Evolutionary conservation across 768 basidiomycete genomes (phyloP).

Genomic region (Lactarius akahatsu): DNA sequence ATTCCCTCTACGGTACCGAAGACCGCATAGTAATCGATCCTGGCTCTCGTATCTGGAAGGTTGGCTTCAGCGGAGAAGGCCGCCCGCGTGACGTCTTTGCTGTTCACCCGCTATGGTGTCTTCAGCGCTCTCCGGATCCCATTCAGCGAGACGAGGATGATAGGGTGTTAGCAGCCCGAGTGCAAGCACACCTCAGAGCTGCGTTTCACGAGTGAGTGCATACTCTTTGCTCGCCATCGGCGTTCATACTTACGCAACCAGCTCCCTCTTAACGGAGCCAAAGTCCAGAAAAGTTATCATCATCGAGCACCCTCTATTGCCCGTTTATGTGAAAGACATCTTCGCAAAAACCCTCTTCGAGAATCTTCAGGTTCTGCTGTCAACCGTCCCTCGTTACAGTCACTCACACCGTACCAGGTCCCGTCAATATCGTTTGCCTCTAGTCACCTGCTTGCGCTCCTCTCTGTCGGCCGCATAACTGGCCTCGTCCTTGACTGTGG

Average conservation of each 20-base stretch:
- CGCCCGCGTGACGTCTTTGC: conserved; percentile 86
- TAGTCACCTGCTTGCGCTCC: conserved; percentile 79
- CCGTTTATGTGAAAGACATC: conserved; percentile 83
- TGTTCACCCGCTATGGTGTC: conserved; percentile 57
- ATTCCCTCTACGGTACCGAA: conserved; percentile 95
- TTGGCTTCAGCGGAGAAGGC: conserved; percentile 96
- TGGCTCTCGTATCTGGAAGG: conserved; percentile 93
- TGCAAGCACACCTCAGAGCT: conserved; percentile 67
- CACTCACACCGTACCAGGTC: conserved; percentile 50
- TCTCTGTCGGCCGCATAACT: conserved; percentile 85
- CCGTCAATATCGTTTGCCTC: conserved; percentile 93
- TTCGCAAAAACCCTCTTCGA: conserved; percentile 86
- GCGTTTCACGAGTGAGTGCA: conserved; percentile 81
- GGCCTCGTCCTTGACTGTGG: conserved; percentile 94
- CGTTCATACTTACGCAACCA: conserved; percentile 37
- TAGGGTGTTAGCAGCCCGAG: conserved; percentile 61
- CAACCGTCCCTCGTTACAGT: neutral
- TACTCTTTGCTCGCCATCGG: conserved; percentile 23
- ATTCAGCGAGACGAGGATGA: conserved; percentile 71
- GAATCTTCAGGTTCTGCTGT: conserved; percentile 68
- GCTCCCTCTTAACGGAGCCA: conserved; percentile 90
- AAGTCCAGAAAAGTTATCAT: conserved; percentile 94
- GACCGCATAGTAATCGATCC: conserved; percentile 95
- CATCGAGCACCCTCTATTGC: conserved; percentile 85
- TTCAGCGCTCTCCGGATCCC: conserved; percentile 53